A percentile compares a stretch with the other conserved stretches of the same genome.
Evolutionary conservation across 805 yeast genomes (phyloP).

Genomic region (Peterozyma xylosa): DNA sequence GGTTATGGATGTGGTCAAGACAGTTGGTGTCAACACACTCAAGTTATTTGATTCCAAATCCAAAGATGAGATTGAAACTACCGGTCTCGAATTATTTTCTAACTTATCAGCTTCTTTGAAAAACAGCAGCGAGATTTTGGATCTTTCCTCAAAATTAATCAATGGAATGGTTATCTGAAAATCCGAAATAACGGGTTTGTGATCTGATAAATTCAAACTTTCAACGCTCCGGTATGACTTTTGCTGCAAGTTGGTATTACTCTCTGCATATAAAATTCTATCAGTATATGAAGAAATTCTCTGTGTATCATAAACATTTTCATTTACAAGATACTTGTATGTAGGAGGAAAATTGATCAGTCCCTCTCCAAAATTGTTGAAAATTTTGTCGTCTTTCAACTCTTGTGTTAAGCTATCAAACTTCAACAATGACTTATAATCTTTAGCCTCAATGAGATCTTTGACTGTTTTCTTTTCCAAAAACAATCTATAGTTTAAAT

Average conservation of each 20-base stretch:
- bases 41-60: slow-evolving; percentile 20
- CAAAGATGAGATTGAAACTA: slow-evolving; percentile 27
- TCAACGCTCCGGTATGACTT: slow-evolving; percentile 15
- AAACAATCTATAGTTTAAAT: slow-evolving; percentile 41
- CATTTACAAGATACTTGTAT: slow-evolving; percentile 29
- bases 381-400: slow-evolving; percentile 23
- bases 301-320: slow-evolving; percentile 20
- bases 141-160: slow-evolving; percentile 29
- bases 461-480: slow-evolving; percentile 12
- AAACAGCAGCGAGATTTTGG: slow-evolving; percentile 26
- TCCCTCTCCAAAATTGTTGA: slow-evolving; percentile 41
- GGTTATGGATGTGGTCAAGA: slow-evolving; percentile 19
- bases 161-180: slow-evolving; percentile 23
- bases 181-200: slow-evolving; percentile 42
- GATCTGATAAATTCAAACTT: slow-evolving; percentile 36
- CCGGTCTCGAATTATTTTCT: slow-evolving; percentile 35
- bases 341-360: slow-evolving; percentile 45
- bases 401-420: slow-evolving; percentile 36
- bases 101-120: slow-evolving; percentile 32
- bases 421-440: slow-evolving; percentile 26
- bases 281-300: slow-evolving; percentile 57
- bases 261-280: slow-evolving; percentile 35
- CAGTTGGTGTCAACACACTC: slow-evolving; percentile 15
- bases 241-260: slow-evolving; percentile 10
- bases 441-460: slow-evolving; percentile 15